Evolutionary conservation across 306 rosid species (phyloP), one percentile per base, ranked within the genome.

Genomic region (Datisca glomerata): DNA sequence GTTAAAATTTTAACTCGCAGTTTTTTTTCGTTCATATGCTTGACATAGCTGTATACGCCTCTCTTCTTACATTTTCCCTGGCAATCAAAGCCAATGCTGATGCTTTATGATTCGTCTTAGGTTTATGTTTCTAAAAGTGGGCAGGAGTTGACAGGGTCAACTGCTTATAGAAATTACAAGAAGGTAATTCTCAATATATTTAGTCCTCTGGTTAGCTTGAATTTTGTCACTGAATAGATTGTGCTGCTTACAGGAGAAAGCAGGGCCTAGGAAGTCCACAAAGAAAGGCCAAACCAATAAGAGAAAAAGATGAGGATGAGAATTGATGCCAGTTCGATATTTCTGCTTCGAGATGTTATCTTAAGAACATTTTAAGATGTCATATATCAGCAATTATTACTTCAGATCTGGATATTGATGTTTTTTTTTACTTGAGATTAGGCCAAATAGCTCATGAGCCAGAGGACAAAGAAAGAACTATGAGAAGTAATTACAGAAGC

Each of bases 101-200:
- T 56, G 47, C 32, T 48, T n/a, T 64, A 19, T 24, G 35, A 31
- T 46, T 51, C 24, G 41, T 14, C 47, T 40, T 48, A 86, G 96
- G 93, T 81, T 49, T 81, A 86, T 72, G 80, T 73, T 40, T 68
- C 58, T 63, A 71, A 68, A 72, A 55, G 35, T 42, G 93, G 94
- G 56, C 54, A 82, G 69, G 89, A 87, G 56, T 31, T 76, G 61
- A 61, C 82, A 2, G 97, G 97, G 25, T 65, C 20, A 42, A 10
- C 11, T 17, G 96, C 94, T 16, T 83, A 79, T 53, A 65, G 42
- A 46, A 73, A 60, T 6, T 82, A 82, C 57, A 65, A 61, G 67
- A 82, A 67, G 89, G 96, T 49, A 34, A 20, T 12, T 35, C 13
- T 24, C 13, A 7, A 19, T 14, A 19, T 18, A 14, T 9, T 13